phyloP scores from a whole-genome alignment of 2,329 filamentous ascomycete species.

The Eutypella sp. region DNA sequence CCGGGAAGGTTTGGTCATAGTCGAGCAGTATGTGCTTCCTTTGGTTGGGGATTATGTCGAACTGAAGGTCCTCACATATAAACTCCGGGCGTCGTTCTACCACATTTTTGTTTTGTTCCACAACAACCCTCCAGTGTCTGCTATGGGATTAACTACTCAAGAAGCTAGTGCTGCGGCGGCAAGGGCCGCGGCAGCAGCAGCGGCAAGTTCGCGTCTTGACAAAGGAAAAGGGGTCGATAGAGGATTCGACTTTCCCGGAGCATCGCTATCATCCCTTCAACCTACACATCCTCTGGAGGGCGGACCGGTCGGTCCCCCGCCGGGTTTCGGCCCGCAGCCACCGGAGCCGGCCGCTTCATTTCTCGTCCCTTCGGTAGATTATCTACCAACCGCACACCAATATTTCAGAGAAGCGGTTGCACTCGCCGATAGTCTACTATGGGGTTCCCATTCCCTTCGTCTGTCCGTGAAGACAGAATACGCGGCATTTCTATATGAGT shows the following conservation, averaged over 20 bases:
- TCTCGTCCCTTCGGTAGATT: conserved; percentile 73
- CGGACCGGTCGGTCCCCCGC: conserved; percentile 52
- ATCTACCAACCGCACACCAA: conserved; percentile 73
- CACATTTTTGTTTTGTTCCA: conserved; percentile 97
- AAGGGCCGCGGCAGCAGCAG: conserved; percentile 1
- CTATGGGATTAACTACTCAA: conserved; percentile 40
- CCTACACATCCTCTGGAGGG: conserved; percentile 49
- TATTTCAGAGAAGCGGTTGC: conserved; percentile 75
- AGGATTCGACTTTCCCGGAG: conserved; percentile 39
- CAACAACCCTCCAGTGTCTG: conserved; percentile 75
- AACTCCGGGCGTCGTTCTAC: conserved; percentile 89
- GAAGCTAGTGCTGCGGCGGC: conserved; percentile 3
- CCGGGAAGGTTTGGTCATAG: conserved; percentile 80
- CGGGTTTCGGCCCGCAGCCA: conserved; percentile 43
- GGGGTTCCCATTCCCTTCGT: conserved; percentile 83
- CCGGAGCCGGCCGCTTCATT: conserved; percentile 59
- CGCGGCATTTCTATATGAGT: conserved; percentile 89
- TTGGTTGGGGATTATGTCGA: conserved; percentile 75
- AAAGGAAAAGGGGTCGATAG: conserved; percentile 47
- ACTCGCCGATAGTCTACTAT: conserved; percentile 70
- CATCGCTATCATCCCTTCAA: conserved; percentile 40
- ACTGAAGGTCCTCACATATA: conserved; percentile 84
- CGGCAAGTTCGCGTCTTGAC: conserved; percentile 25
- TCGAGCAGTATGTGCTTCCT: conserved; percentile 83
- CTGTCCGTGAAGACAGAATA: conserved; percentile 90